Evolutionary conservation across 176 grass and related monocot genomes (phyloP), one percentile per base, ranked within the genome.

Genomic region (Triticum aestivum): DNA sequence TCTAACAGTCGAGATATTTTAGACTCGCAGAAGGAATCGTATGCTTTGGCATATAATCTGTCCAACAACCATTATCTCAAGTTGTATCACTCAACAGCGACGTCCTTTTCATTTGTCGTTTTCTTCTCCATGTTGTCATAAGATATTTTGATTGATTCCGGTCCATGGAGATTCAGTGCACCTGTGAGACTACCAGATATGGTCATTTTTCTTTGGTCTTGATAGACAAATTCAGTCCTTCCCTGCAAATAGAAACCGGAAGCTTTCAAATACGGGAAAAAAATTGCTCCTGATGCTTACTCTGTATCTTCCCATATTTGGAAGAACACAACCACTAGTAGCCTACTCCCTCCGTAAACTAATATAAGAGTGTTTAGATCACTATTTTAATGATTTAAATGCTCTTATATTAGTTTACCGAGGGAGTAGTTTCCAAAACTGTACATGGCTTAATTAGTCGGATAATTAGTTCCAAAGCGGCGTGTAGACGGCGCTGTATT

Each of bases 381-480:
- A n/a, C n/a, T n/a, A n/a, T n/a, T n/a, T n/a, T n/a, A n/a, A n/a
- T n/a, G n/a, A n/a, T n/a, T n/a, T n/a, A n/a, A n/a, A n/a, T n/a
- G n/a, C n/a, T n/a, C n/a, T n/a, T n/a, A n/a, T n/a, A n/a, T n/a
- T n/a, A n/a, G n/a, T n/a, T n/a, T n/a, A n/a, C n/a, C n/a, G n/a
- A n/a, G n/a, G n/a, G n/a, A n/a, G n/a, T n/a, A 23, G 8, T 62
- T 11, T 82, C 37, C 15, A 65, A 33, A 86, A 69, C 18, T 37
- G 42, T 15, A 9, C 21, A 77, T 5, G 15, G 3, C 1, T 30
- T 32, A 29, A 6, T 8, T 18, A 62, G 59, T 62, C 44, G 33
- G 12, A 88, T 6, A 23, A 90, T 52, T 82, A 88, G 83, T 79
- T 94, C 90, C 85, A 92, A 1, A 94, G 67, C 44, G 82, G 54